Evolutionary conservation across 768 basidiomycete species (phyloP).

Genomic region (Boletus sp.): DNA sequence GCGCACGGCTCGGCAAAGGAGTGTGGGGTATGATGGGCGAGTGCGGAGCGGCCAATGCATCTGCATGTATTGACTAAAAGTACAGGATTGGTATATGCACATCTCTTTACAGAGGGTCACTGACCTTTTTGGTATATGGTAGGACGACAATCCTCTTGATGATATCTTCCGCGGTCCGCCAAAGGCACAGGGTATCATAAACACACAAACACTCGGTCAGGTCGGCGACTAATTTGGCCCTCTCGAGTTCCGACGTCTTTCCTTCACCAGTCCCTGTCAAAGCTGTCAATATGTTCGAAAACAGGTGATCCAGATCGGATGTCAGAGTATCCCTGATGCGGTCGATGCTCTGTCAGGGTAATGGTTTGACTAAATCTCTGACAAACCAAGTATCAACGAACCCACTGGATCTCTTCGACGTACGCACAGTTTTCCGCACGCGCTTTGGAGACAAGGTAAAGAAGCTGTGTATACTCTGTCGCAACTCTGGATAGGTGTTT

Average conservation of each 20-base stretch:
- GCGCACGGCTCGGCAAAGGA: constrained; percentile 42
- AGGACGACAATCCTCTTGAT: constrained; percentile 68
- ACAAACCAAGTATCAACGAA: constrained; percentile 38
- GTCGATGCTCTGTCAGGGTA: constrained; percentile 64
- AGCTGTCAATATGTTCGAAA: constrained; percentile 55
- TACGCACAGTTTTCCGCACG: constrained; percentile 72
- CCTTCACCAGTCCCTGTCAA: constrained; percentile 48
- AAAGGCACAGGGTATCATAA: constrained; percentile 76
- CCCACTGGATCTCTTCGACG: constrained; percentile 83
- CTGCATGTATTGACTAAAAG: constrained; percentile 67
- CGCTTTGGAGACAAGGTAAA: constrained; percentile 87
- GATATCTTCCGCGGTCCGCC: constrained; percentile 88
- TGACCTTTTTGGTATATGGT: constrained; percentile 73
- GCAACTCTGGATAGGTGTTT: constrained; percentile 85
- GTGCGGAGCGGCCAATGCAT: constrained; percentile 62
- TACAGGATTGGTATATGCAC: not conserved
- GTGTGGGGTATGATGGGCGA: constrained; percentile 79
- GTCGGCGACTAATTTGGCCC: constrained; percentile 58
- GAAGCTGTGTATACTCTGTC: constrained; percentile 85
- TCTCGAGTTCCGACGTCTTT: constrained; percentile 60
- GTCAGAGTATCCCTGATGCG: constrained; percentile 81
- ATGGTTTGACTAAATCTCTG: constrained; percentile 6
- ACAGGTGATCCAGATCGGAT: constrained; percentile 81
- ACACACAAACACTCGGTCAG: constrained; percentile 75
- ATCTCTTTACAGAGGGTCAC: constrained; percentile 6